Evolutionary conservation across 768 basidiomycete species (phyloP).

Genomic region (Boletus sensibilis): DNA sequence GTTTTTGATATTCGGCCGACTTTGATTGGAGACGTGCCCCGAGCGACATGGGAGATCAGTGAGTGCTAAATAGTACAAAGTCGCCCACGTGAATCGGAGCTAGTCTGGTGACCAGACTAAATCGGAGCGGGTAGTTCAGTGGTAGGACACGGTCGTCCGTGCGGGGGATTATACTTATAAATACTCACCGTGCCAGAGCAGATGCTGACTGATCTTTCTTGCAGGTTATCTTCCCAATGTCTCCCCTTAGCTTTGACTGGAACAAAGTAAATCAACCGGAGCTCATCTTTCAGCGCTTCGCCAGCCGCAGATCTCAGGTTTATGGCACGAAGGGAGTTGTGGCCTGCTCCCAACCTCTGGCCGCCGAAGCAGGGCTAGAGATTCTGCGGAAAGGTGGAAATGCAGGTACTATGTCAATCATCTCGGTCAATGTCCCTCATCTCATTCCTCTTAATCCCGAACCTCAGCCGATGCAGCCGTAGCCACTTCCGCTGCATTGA

Average conservation of each 20-base stretch:
- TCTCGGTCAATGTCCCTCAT: neutral
- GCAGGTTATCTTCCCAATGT: conserved; percentile 18
- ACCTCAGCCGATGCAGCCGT: conserved; percentile 86
- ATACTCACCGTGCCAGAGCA: neutral
- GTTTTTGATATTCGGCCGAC: conserved; percentile 75
- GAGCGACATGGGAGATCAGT: conserved; percentile 47
- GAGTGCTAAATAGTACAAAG: conserved; percentile 4
- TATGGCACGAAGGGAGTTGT: conserved; percentile 88
- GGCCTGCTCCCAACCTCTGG: conserved; percentile 86
- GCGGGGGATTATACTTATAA: neutral
- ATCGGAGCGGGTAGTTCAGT: neutral
- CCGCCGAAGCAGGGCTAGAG: conserved; percentile 88
- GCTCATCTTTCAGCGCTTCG: conserved; percentile 63
- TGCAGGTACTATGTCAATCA: conserved; percentile 63
- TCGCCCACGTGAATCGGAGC: conserved; percentile 12
- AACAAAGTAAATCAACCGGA: conserved; percentile 66
- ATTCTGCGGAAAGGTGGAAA: conserved; percentile 93
- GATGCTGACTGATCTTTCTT: neutral
- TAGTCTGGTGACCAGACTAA: no score
- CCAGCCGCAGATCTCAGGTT: conserved; percentile 83
- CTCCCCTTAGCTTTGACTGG: conserved; percentile 47
- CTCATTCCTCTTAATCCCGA: neutral
- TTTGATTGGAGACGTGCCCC: conserved; percentile 62
- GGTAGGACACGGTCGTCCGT: conserved; percentile 10
- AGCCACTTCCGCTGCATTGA: conserved; percentile 87